A percentile compares a stretch with the other conserved stretches of the same genome.
phyloP scores from a whole-genome alignment of 805 yeast genomes.

The Hanseniaspora lindneri region DNA sequence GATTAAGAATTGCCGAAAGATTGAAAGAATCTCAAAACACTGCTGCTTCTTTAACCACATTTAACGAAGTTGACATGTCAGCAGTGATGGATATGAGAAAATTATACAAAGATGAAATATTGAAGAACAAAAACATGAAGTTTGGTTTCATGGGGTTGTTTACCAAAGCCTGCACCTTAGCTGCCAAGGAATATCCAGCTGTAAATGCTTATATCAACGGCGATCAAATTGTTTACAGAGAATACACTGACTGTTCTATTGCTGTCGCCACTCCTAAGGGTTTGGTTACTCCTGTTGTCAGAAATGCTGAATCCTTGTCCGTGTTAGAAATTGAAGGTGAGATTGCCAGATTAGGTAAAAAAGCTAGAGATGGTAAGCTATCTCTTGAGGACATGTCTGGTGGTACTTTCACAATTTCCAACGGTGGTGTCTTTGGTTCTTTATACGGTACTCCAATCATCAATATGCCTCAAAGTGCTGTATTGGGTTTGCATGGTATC shows the following conservation, averaged over 20 bases:
- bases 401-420: conserved; percentile 97
- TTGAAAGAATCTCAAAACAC: conserved; percentile 98
- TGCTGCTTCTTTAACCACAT: conserved; percentile 94
- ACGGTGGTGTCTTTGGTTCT: conserved; percentile 98
- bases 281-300: conserved; percentile 91
- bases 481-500: conserved; percentile 91
- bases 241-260: conserved; percentile 86
- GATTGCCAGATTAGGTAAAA: conserved; percentile 66
- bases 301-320: conserved; percentile 87
- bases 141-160: conserved; percentile 98
- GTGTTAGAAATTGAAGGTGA: conserved; percentile 84
- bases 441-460: conserved; percentile 96
- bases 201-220: conserved; percentile 92
- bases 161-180: conserved; percentile 83
- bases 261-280: conserved; percentile 99
- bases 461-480: conserved; percentile 97
- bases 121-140: conserved; percentile 86
- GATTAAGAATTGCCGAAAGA: conserved; percentile 96
- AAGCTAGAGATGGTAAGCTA: conserved; percentile 94
- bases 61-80: conserved; percentile 96
- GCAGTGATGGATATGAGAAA: conserved; percentile 87
- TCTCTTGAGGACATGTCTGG: conserved; percentile 98
- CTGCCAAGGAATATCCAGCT: conserved; percentile 88
- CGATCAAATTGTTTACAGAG: conserved; percentile 90
- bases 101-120: conserved; percentile 88